These are phyloP conservation scores for Sarocladiaceae sp. DNA, from an alignment of 2,329 filamentous ascomycete species.

Conservation along the genomic window DNA sequence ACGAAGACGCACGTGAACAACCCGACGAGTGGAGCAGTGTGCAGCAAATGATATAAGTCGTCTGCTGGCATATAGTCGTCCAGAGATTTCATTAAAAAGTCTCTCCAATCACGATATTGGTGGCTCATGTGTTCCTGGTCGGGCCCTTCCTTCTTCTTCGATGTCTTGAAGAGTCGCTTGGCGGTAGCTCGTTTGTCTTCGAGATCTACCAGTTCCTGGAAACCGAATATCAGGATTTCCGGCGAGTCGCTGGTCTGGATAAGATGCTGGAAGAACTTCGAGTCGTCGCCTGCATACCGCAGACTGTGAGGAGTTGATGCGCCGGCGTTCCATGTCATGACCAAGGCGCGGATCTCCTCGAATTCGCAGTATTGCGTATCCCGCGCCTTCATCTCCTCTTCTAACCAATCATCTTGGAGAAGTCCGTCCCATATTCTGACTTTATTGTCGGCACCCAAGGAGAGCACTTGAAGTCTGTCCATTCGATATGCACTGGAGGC, in stretches of 20 bases:
- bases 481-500: slow-evolving; percentile 79
- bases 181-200: slow-evolving; percentile 97
- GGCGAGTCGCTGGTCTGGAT: slow-evolving; percentile 73
- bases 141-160: slow-evolving; percentile 77
- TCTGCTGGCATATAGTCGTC: slow-evolving; percentile 78
- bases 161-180: slow-evolving; percentile 89
- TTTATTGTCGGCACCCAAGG: slow-evolving; percentile 81
- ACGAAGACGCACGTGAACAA: slow-evolving; percentile 96
- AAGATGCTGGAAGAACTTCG: slow-evolving; percentile 75
- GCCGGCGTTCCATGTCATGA: slow-evolving; percentile 96
- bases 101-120: slow-evolving; percentile 94
- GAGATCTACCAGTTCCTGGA: slow-evolving; percentile 96
- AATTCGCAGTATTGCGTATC: slow-evolving; percentile 84
- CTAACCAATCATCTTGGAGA: slow-evolving; percentile 92
- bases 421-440: slow-evolving; percentile 88
- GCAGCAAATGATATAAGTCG: slow-evolving; percentile 78
- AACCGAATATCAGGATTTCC: slow-evolving; percentile 91
- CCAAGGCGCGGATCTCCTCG: slow-evolving; percentile 70
- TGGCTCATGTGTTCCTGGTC: slow-evolving; percentile 87
- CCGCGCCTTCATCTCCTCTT: slow-evolving; percentile 78
- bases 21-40: slow-evolving; percentile 83
- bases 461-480: slow-evolving; percentile 79
- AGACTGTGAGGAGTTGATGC: slow-evolving; percentile 88
- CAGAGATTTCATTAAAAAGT: slow-evolving; percentile 77
- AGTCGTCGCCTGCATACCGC: slow-evolving; percentile 64